These are phyloP conservation scores for Gossypium arboreum DNA, from an alignment of 345 rosid genomes.

Conservation along the genomic window DNA sequence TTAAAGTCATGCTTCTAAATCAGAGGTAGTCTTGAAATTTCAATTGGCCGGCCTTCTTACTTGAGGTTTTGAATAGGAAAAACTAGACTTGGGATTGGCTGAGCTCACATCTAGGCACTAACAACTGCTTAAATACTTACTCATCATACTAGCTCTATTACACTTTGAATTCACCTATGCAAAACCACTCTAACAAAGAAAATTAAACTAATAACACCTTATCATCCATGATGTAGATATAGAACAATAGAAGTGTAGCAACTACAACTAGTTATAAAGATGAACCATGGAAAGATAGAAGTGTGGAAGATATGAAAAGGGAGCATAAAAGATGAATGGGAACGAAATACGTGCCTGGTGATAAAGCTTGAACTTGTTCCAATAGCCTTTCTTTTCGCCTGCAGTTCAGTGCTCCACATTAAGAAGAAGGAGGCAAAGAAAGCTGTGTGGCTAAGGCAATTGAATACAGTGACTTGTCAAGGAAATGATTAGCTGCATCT, in stretches of 20 bases:
- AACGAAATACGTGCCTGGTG: slow-evolving; percentile 47
- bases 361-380: slow-evolving; percentile 61
- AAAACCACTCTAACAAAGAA: not conserved
- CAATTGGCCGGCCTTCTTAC: not conserved
- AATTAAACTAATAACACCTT: not conserved
- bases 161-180: not conserved
- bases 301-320: not conserved
- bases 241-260: not conserved
- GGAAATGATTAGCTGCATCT: slow-evolving; percentile 53
- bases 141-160: not conserved
- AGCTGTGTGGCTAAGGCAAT: slow-evolving; percentile 59
- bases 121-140: not conserved
- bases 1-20: not conserved
- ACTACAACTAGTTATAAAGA: not conserved
- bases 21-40: not conserved
- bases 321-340: not conserved
- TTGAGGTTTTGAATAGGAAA: not conserved
- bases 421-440: slow-evolving; percentile 45
- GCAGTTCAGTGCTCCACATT: slow-evolving; percentile 47
- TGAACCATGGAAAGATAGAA: not conserved
- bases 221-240: not conserved
- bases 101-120: not conserved
- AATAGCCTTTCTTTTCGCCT: slow-evolving; percentile 44
- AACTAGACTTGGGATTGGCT: not conserved
- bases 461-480: slow-evolving; percentile 70